Base-by-base conservation (phyloP, 768 basidiomycete species). In the Boletus insuetus region DNA sequence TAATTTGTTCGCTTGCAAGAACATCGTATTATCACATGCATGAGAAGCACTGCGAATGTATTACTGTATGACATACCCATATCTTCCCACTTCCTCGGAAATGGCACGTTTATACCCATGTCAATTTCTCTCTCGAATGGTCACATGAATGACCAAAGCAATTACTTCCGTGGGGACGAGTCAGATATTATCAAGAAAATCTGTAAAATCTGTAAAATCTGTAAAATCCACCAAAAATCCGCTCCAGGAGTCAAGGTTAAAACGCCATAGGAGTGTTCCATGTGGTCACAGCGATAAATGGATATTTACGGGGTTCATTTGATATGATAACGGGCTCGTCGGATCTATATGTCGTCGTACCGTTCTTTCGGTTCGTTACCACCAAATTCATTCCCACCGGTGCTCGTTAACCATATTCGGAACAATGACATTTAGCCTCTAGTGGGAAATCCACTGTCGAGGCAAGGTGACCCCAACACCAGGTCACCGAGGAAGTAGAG, bases 301-400 rank as follows among this genome's bases (percentile, higher is more conserved):
- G 46, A 46, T 29, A 29, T 49, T 43, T 20, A 26, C 53, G 37
- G 50, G 40, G 26, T 24, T 35, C 34, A 31, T 46, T 40, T 16
- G 40, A 41, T n/a, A 16, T 38, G 64, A 60, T 63, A 59, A 63
- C 44, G 47, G 45, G 32, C 20, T 41, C 20, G 40, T 41, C 51
- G 56, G 56, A 60, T 46, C 61, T 53, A 58, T 63, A 55, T 63
- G 57, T 55, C 16, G 24, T 60, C 49, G 45, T 65, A 58, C 66
- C 66, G 24, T 40, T 60, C n/a, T 58, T 34, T 56, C 54, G 66
- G 66, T 58, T 59, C 66, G 60, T 64, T 52, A 47, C 57, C 44
- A 31, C 60, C 52, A 14, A 46, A 19, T 19, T 35, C 10, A 53
- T 16, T 17, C 14, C 45, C 43, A 38, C 42, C 42, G 53, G 55